Base-by-base conservation (phyloP, 108 stramenopile genomes). In the Parietichytrium sp. region DNA sequence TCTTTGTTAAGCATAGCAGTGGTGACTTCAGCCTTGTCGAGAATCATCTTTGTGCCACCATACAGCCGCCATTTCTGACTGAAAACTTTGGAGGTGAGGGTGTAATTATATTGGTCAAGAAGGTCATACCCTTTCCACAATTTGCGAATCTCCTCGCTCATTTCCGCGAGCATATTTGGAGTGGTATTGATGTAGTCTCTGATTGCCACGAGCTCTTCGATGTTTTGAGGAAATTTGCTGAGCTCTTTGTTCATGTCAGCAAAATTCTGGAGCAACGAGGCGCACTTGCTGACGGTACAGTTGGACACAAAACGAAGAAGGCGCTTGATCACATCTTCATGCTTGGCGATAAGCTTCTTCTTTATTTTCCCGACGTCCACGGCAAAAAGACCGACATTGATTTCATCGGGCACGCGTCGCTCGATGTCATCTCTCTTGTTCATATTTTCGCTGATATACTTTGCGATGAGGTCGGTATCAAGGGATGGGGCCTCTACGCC, bases 201-300 rank as follows among this genome's bases (percentile, higher is more conserved):
- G 78, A 86, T 80, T 20, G 83, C 88, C 18, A 18, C 49, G 18
- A 84, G 80, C 83, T 91, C 86, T 55, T 91, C 91, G 53, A 91
- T 91, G 78, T 90, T 82, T 36, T 85, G 81, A 27, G 91, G 90
- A 26, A 79, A 48, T 29, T 55, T 42, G 13, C 33, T 13, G 18
- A 91, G 85, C 79, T 30, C 79, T 49, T 79, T 45, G 16, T 81
- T 47, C 29, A 89, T 85, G 48, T 49, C 20, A 48, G 81, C 31
- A 54, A 90, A 91, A 27, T 51, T 48, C 13, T 38, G 15, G 49
- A 84, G 25, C 18, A 90, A 38, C 13, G 52, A 83, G 18, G 47
- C n/a, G 10, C 84, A 51, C 38, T 88, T 52, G 13, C 47, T 27
- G 8, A 18, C n/a, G 27, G 48, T 82, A 52, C 88, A 83, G 13